Base-by-base conservation (phyloP, 2,329 filamentous ascomycete species). In the Colletotrichum tabaci region DNA sequence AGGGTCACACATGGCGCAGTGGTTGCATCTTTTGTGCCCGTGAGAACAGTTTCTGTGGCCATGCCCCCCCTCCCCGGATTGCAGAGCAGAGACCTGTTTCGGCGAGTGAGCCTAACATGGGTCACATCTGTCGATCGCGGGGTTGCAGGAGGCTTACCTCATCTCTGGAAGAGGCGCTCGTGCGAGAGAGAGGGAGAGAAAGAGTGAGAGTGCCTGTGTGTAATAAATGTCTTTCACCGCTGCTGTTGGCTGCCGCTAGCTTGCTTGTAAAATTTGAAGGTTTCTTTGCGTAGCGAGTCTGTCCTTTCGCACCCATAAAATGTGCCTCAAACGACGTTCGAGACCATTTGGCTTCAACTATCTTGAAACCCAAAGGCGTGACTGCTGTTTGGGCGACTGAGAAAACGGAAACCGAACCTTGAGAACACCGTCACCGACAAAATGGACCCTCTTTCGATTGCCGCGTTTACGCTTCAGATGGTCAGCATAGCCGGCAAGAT, bases 381-480 rank as follows among this genome's bases (percentile, higher is more conserved):
- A 56, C 49, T 50, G 21, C 50, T 12, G 35, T 21, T 40, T n/a
- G 16, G 58, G 23, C 4, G 53, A 60, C 18, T 64, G 53, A 57
- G 30, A 26, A 47, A 5, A 10, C 10, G 44, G 2, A 21, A 44
- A 23, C 42, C 44, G 15, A 5, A 44, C 13, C 40, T 38, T 38
- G 7, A n/a, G 4, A 18, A 8, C 30, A 23, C 21, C 8, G 16
- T 8, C 21, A 16, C 52, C 21, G 1, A 42, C n/a, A 58, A 26
- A 10, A 75, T 76, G 75, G 77, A 79, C 50, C 74, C 73, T 9
- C 61, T 79, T n/a, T 74, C 74, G 44, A 73, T 75, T 53, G 62
- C 71, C 8, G 65, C 72, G 10, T 73, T 75, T 23, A 73, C 72
- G 5, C 42, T 73, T 23, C 75, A 77, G 52, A 23, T 79, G 42